Percentiles rank a stretch among this genome's conserved stretches.
Evolutionary conservation across 768 basidiomycete genomes (phyloP).

Genomic region (Mycena floridula): DNA sequence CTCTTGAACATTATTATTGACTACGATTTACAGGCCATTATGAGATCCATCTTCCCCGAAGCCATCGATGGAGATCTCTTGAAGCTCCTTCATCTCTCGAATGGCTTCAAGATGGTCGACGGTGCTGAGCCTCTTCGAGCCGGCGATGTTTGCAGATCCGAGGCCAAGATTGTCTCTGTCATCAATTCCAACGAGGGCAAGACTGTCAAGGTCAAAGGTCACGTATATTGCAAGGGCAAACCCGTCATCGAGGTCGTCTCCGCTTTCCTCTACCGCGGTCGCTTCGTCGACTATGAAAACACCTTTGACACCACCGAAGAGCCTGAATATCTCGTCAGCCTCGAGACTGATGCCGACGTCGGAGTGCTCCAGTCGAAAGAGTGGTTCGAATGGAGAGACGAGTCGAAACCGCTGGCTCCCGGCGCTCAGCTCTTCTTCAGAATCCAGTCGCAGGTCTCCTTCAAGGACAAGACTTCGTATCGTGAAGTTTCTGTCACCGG

Average conservation of each 20-base stretch:
- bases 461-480: slow-evolving; percentile 87
- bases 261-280: slow-evolving; percentile 94
- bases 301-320: slow-evolving; percentile 93
- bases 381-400: slow-evolving; percentile 96
- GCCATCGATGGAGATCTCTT: slow-evolving; percentile 91
- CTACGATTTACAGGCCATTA: slow-evolving; percentile 73
- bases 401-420: slow-evolving; percentile 65
- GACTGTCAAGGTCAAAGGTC: slow-evolving; percentile 84
- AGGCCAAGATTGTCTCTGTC: slow-evolving; percentile 85
- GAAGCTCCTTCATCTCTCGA: slow-evolving; percentile 94
- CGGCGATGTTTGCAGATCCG: slow-evolving; percentile 86
- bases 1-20: slow-evolving; percentile 1
- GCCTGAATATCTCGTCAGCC: slow-evolving; percentile 76
- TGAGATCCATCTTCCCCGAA: slow-evolving; percentile 94
- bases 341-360: slow-evolving; percentile 72
- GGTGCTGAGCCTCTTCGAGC: slow-evolving; percentile 71
- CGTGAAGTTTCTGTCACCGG: slow-evolving; percentile 77
- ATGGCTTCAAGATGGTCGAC: slow-evolving; percentile 87
- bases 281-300: slow-evolving; percentile 89
- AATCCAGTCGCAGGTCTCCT: slow-evolving; percentile 77
- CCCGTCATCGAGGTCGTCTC: slow-evolving; percentile 92
- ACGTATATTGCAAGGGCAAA: slow-evolving; percentile 68
- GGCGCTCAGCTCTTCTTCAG: slow-evolving; percentile 90
- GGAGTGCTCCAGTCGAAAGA: slow-evolving; percentile 93
- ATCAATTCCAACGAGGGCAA: slow-evolving; percentile 90